Evolutionary conservation across 1,139 yeast species (phyloP).

Genomic region (Blastobotrys aristatus): DNA sequence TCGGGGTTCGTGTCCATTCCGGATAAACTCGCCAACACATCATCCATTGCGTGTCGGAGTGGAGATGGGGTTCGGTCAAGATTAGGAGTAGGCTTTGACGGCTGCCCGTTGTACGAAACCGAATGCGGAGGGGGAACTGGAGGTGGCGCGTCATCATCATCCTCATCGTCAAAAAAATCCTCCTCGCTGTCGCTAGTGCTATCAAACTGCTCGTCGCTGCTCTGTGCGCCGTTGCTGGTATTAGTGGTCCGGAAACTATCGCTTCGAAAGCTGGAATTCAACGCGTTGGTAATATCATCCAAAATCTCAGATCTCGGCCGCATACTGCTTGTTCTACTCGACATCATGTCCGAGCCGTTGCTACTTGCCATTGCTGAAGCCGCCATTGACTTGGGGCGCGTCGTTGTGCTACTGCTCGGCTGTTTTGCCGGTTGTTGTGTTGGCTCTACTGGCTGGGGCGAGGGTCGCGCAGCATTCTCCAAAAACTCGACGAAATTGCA

Average conservation of each 20-base stretch:
- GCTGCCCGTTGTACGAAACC: background rate
- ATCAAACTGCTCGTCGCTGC: background rate
- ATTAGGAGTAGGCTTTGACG: constrained; percentile 1
- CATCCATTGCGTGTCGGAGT: constrained; percentile 36
- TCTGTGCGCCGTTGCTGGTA: background rate
- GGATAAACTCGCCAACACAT: constrained; percentile 32
- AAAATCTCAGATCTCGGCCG: constrained; percentile 13
- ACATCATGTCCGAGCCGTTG: background rate
- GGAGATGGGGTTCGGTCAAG: constrained; percentile 51
- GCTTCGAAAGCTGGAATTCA: constrained; percentile 3
- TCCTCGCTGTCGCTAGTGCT: constrained; percentile 4
- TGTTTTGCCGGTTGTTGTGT: background rate
- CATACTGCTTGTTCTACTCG: background rate
- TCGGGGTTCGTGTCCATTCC: constrained; percentile 22
- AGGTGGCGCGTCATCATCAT: constrained; percentile 18
- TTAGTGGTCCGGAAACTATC: constrained; percentile 1
- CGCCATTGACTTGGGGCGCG: constrained; percentile 1
- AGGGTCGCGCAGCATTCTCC: too few species aligned
- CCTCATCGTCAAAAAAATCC: background rate
- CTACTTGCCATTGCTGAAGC: background rate
- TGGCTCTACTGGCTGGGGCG: background rate
- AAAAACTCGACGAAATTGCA: constrained; percentile 70
- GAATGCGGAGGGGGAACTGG: constrained; percentile 32
- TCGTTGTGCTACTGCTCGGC: too few species aligned
- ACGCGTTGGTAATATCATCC: constrained; percentile 12